Conservation (phyloP, 164 flowering plant genomes). For the Dillenia turbinata region DNA sequence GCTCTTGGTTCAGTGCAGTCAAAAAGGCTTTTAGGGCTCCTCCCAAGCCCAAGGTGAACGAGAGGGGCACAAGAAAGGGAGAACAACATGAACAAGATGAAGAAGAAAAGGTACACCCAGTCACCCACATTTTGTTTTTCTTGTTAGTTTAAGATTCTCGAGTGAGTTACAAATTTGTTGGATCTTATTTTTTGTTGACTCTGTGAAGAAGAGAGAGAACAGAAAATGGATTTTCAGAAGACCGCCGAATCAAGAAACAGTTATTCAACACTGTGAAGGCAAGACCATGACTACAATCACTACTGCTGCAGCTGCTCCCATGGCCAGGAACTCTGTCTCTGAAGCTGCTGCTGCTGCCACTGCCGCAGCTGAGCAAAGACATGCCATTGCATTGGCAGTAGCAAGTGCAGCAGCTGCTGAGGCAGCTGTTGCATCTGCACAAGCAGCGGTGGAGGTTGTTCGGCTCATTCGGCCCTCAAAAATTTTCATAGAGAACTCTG, state of each 20-base stretch:
- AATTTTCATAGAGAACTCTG: conserved; percentile 18
- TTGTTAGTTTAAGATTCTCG: no score
- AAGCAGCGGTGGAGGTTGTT: conserved; percentile 36
- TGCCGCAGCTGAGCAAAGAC: conserved; percentile 15
- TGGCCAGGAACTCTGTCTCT: no score
- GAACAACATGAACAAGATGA: conserved; percentile 32
- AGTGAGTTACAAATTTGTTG: neutral
- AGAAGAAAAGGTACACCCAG: conserved; percentile 26
- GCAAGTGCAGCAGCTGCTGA: conserved; percentile 31
- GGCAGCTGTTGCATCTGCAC: conserved; percentile 31
- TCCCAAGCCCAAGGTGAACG: conserved; percentile 15
- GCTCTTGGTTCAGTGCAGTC: conserved; percentile 38
- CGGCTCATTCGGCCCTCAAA: conserved; percentile 25
- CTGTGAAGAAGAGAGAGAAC: conserved; percentile 40
- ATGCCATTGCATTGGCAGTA: conserved; percentile 30
- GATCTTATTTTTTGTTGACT: neutral
- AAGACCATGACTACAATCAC: neutral
- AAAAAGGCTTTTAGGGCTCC: conserved; percentile 46
- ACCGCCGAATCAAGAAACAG: conserved; percentile 12
- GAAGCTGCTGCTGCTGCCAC: conserved; percentile 3
- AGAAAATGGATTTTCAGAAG: conserved; percentile 35
- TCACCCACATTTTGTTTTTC: no score
- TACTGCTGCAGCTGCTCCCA: neutral
- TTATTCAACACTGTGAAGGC: conserved; percentile 11
- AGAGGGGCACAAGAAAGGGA: conserved; percentile 18